A percentile compares a stretch with the other conserved stretches of the same genome.
Conservation (phyloP, 768 basidiomycete species). For the Tricholoma bakamatsutake region DNA sequence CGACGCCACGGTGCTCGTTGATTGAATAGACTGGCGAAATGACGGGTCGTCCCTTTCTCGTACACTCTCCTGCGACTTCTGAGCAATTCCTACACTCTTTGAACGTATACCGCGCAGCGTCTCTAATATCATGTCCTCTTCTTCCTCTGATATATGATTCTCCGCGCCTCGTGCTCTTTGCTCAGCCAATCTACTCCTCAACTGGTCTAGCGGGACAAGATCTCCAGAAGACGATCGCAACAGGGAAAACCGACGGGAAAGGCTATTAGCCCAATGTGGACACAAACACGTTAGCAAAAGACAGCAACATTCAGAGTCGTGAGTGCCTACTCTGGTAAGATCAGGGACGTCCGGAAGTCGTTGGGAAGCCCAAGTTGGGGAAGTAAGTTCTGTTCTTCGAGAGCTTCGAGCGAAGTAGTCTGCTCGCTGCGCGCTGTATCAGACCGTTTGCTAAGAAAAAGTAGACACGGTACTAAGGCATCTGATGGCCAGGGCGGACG, state of each 20-base stretch:
- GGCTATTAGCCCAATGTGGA: slow-evolving; percentile 36
- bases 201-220: slow-evolving; percentile 57
- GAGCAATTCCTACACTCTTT: slow-evolving; percentile 22
- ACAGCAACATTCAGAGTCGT: slow-evolving; percentile 7
- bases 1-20: slow-evolving; percentile 28
- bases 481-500: slow-evolving; percentile 18
- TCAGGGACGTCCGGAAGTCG: slow-evolving; percentile 84
- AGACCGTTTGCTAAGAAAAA: slow-evolving; percentile 63
- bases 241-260: slow-evolving; percentile 77
- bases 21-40: slow-evolving; percentile 24
- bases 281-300: slow-evolving; percentile 14
- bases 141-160: slow-evolving; percentile 71
- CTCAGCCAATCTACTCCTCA: slow-evolving; percentile 64
- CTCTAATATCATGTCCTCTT: slow-evolving; percentile 81
- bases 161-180: slow-evolving; percentile 66
- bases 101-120: slow-evolving; percentile 49
- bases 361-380: slow-evolving; percentile 60
- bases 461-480: slow-evolving; percentile 20
- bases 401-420: slow-evolving; percentile 22
- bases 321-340: slow-evolving; percentile 72
- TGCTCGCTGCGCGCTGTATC: slow-evolving; percentile 50
- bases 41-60: slow-evolving; percentile 23
- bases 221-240: slow-evolving; percentile 65
- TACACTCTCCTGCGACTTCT: slow-evolving; percentile 31
- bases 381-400: slow-evolving; percentile 32